Percentiles rank a stretch among this genome's conserved stretches.
Evolutionary conservation across 129 eudicot genomes (phyloP).

Genomic region (Escallonia herrerae): DNA sequence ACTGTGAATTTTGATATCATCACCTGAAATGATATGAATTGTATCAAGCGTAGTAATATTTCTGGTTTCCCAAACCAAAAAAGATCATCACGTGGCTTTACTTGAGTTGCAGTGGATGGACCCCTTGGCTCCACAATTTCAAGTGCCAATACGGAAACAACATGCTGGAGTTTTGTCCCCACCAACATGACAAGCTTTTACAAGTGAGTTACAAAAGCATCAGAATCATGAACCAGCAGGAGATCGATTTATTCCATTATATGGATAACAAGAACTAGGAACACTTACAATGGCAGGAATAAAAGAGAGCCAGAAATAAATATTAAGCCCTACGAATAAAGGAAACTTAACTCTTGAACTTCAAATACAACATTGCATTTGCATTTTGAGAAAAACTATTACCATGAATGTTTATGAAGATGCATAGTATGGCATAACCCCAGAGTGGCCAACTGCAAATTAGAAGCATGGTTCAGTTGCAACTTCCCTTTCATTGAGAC

Average conservation of each 20-base stretch:
- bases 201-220: background rate
- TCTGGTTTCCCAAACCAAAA: constrained; percentile 99
- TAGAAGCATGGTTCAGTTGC: background rate
- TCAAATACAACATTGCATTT: background rate
- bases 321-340: constrained; percentile 64
- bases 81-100: constrained; percentile 90
- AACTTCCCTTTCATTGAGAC: background rate
- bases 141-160: constrained; percentile 87
- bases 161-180: constrained; percentile 97
- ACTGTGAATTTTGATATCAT: background rate
- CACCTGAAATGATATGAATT: constrained; percentile 98
- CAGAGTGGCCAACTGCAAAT: constrained; percentile 96
- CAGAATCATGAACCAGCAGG: background rate
- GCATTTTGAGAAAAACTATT: constrained; percentile 11
- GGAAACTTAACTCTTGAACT: constrained; percentile 4
- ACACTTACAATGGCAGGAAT: constrained; percentile 89
- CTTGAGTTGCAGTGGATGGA: constrained; percentile 57
- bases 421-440: constrained; percentile 94
- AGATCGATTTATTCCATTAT: background rate
- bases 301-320: constrained; percentile 95
- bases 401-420: constrained; percentile 88
- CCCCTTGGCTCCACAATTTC: constrained; percentile 74
- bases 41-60: constrained; percentile 73
- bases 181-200: constrained; percentile 82
- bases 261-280: background rate